Conservation (phyloP, 176 grass and related monocot genomes). For the Aechmea fasciata region DNA sequence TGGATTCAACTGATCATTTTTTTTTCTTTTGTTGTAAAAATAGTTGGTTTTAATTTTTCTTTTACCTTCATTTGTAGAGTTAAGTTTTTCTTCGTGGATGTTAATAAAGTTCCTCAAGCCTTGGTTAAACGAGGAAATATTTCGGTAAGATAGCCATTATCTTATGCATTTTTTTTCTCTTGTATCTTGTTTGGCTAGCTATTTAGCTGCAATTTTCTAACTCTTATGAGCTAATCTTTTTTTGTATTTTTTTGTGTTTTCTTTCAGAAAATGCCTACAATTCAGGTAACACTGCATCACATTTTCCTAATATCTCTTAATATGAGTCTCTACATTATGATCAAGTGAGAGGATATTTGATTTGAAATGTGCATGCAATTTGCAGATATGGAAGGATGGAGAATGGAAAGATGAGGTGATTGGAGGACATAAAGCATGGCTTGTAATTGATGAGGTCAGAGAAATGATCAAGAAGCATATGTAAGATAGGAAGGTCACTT, state of each 20-base stretch:
- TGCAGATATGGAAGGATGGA: constrained; percentile 94
- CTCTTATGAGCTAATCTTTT: constrained; percentile 5
- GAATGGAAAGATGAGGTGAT: constrained; percentile 79
- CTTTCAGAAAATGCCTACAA: constrained; percentile 96
- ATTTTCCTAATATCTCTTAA: not conserved
- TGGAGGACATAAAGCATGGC: constrained; percentile 90
- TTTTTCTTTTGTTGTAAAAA: not conserved
- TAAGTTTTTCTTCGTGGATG: constrained; percentile 80
- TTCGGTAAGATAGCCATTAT: constrained; percentile 41
- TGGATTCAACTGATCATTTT: not conserved
- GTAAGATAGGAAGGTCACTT: constrained; percentile 28
- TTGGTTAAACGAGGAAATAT: constrained; percentile 87
- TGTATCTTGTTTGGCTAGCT: not conserved
- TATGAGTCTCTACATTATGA: not conserved
- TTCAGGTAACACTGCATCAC: constrained; percentile 49
- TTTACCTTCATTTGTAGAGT: constrained; percentile 26
- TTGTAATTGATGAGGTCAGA: constrained; percentile 91
- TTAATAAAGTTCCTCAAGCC: constrained; percentile 76
- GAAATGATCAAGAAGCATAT: constrained; percentile 87
- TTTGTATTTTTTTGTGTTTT: not conserved
- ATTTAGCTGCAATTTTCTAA: not conserved
- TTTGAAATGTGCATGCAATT: not conserved
- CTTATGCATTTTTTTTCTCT: too few species aligned
- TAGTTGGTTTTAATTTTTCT: not conserved
- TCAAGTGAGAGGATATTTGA: not conserved